A percentile compares a stretch with the other conserved stretches of the same genome.
Conservation (phyloP, 352 stramenopile species). For the Phytopythium kandeliae region DNA sequence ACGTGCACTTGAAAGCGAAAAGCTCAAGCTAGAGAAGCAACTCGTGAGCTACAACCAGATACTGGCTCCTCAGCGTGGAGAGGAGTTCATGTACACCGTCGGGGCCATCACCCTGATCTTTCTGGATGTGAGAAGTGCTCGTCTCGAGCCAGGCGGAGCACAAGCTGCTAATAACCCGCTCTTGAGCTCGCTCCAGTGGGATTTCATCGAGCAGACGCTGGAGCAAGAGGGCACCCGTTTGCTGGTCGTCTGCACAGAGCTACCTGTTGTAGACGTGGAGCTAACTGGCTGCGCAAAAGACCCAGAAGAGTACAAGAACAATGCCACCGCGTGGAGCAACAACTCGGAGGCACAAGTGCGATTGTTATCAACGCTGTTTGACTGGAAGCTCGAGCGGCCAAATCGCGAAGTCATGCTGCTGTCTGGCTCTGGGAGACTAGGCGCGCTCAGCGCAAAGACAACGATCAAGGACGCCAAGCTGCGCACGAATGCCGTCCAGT, state of each 20-base stretch:
- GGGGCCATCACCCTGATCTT: constrained; percentile 46
- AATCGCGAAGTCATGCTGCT: constrained; percentile 41
- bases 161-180: constrained; percentile 50
- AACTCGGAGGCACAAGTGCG: constrained; percentile 31
- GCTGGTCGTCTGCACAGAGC: constrained; percentile 47
- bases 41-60: constrained; percentile 61
- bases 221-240: constrained; percentile 22
- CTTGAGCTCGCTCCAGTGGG: constrained; percentile 54
- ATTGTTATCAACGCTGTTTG: constrained; percentile 46
- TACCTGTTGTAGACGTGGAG: constrained; percentile 36
- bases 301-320: constrained; percentile 7
- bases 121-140: constrained; percentile 53
- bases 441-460: constrained; percentile 28
- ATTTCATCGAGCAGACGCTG: constrained; percentile 43
- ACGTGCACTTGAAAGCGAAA: constrained; percentile 42
- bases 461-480: constrained; percentile 39
- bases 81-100: constrained; percentile 48
- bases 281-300: background rate
- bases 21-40: constrained; percentile 37
- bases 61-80: constrained; percentile 42
- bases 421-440: constrained; percentile 25
- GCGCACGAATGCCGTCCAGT: constrained; percentile 33
- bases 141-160: constrained; percentile 49
- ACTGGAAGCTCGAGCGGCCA: constrained; percentile 61
- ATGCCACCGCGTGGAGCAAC: constrained; percentile 32